Percentiles rank a stretch among this genome's conserved stretches.
These are phyloP conservation scores for Phyllosticta citribraziliensis DNA, from an alignment of 2,329 filamentous ascomycete genomes.

Conservation along the genomic window DNA sequence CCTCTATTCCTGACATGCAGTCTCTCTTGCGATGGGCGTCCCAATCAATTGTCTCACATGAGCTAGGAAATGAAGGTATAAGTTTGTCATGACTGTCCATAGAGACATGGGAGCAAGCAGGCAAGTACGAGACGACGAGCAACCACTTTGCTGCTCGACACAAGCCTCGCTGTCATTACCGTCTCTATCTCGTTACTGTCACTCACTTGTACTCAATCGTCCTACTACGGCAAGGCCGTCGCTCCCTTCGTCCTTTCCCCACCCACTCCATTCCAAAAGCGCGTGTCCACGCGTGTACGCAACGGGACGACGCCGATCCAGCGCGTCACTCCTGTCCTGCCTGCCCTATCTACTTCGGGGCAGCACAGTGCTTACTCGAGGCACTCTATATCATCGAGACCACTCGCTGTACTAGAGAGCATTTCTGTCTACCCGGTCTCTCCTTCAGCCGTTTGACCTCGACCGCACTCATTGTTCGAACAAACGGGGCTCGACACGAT, in stretches of 20 bases:
- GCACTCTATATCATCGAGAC: not conserved
- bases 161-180: not conserved
- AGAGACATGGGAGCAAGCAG: not conserved
- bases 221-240: not conserved
- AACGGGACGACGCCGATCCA: not conserved
- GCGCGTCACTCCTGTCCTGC: not conserved
- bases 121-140: not conserved
- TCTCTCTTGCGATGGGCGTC: not conserved
- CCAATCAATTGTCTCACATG: not conserved
- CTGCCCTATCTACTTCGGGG: not conserved
- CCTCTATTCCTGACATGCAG: not conserved
- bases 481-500: not conserved
- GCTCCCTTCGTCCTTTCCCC: not conserved
- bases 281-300: not conserved
- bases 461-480: not conserved
- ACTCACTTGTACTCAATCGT: not conserved
- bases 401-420: not conserved
- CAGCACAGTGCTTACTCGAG: not conserved
- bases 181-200: not conserved
- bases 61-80: not conserved
- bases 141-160: not conserved
- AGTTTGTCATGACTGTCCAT: not conserved
- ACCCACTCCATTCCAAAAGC: not conserved
- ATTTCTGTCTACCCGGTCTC: not conserved
- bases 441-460: not conserved